Percentiles rank a stretch among this genome's conserved stretches.
These are phyloP conservation scores for Thermomucor indicae-seudaticae DNA, from an alignment of 371 early-diverging fungal species.

Conservation along the genomic window DNA sequence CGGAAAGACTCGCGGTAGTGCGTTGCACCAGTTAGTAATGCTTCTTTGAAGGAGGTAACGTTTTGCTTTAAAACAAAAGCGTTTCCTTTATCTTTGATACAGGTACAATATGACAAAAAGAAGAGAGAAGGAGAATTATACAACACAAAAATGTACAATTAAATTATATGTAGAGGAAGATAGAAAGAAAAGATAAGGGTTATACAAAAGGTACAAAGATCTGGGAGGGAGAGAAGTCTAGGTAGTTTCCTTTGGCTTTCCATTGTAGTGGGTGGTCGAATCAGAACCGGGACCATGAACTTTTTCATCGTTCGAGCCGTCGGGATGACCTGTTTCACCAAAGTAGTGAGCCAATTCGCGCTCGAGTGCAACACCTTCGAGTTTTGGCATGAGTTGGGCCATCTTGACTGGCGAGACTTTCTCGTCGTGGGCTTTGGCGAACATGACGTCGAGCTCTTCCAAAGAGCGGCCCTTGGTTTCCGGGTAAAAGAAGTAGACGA, in stretches of 20 bases:
- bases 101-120: too few relatives aligned
- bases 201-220: neutral
- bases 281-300: neutral
- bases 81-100: too few relatives aligned
- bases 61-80: too few relatives aligned
- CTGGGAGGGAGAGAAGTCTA: neutral
- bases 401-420: slow-evolving; percentile 14
- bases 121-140: too few relatives aligned
- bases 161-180: too few relatives aligned
- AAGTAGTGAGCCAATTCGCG: slow-evolving; percentile 11
- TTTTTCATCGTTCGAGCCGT: neutral
- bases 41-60: too few relatives aligned
- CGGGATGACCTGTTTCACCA: slow-evolving; percentile 6
- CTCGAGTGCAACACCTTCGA: slow-evolving; percentile 8
- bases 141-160: too few relatives aligned
- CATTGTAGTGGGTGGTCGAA: neutral
- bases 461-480: slow-evolving; percentile 74
- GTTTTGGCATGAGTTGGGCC: slow-evolving; percentile 9
- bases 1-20: too few relatives aligned
- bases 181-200: neutral
- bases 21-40: too few relatives aligned
- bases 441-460: slow-evolving; percentile 52
- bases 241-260: neutral
- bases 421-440: slow-evolving; percentile 17
- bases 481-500: slow-evolving; percentile 53